Evolutionary conservation across 495 filamentous ascomycete genomes (phyloP).

Genomic region (Bathelium albidoporum): DNA sequence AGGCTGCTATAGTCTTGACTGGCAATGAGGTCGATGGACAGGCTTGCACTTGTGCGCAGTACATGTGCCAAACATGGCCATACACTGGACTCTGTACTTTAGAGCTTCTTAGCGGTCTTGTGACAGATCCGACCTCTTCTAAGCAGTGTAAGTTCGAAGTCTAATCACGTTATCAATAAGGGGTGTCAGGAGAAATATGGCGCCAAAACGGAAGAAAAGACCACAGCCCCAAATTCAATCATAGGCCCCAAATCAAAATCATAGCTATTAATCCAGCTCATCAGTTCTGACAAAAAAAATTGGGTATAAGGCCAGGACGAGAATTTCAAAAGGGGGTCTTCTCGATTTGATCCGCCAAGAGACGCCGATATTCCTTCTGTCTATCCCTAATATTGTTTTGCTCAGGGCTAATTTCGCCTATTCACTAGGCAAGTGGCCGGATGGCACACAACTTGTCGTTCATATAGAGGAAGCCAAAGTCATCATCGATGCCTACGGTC

Average conservation of each 20-base stretch:
- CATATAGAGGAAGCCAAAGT: background rate
- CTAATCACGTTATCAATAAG: background rate
- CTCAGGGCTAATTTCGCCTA: background rate
- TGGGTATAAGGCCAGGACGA: no score
- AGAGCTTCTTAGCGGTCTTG: background rate
- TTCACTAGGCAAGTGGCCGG: background rate
- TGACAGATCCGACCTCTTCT: background rate
- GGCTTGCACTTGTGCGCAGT: conserved; percentile 23
- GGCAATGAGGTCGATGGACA: conserved; percentile 22
- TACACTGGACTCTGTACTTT: conserved; percentile 11
- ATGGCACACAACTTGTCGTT: background rate
- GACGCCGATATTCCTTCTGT: no score
- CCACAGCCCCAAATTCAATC: no score
- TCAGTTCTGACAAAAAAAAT: no score
- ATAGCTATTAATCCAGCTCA: no score
- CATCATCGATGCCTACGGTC: conserved; percentile 3
- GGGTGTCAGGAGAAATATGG: no score
- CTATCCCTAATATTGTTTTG: no score
- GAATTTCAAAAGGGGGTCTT: no score
- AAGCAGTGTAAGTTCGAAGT: background rate
- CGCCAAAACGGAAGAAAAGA: no score
- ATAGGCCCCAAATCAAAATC: no score
- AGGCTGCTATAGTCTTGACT: conserved; percentile 22
- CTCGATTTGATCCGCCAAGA: no score
- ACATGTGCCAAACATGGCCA: conserved; percentile 30